Evolutionary conservation across 331 rosid genomes (phyloP), one percentile per base, ranked within the genome.

Genomic region (Cydonia oblonga): DNA sequence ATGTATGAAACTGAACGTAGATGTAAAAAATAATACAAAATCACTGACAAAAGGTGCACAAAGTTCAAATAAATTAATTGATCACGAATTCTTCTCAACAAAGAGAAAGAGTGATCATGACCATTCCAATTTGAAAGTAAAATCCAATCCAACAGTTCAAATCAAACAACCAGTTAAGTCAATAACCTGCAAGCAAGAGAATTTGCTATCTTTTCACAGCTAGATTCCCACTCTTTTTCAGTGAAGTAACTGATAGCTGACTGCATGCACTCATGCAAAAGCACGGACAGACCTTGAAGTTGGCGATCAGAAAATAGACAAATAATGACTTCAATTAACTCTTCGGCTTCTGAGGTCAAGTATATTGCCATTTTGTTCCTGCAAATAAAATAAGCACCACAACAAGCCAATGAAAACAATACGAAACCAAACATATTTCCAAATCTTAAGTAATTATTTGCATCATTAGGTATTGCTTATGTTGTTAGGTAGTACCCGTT

Each of bases 301-400:
- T 71, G 88, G 63, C 90, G 90, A 84, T 93, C 98, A 33, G 89
- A 78, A 76, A 84, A 91, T 67, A 93, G 83, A 79, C 82, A 86
- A 77, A 88, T 79, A 73, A 86, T 85, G 78, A 86, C 82, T 85
- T 89, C 92, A 71, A 88, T 74, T 19, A 91, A 77, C 84, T 81
- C 95, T 86, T 86, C 95, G n/a, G 88, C 98, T 84, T 93, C 98
- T 52, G 83, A 78, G 71, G 86, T 63, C 62, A 93, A 84, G 66
- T 85, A 86, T 15, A 87, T 75, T 59, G 86, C 75, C 68, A 62
- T 82, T 78, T 77, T 85, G 77, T 72, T 75, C 90, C 98, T 93
- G 85, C 69, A 81, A 66, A 76, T 54, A 62, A 29, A 69, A 42
- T 42, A 42, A 15, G 64, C 64, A 70, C 32, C 74, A 32, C 23